Evolutionary conservation across 257 asterid genomes (phyloP), one percentile per base, ranked within the genome.

Genomic region (Solanum chilense): DNA sequence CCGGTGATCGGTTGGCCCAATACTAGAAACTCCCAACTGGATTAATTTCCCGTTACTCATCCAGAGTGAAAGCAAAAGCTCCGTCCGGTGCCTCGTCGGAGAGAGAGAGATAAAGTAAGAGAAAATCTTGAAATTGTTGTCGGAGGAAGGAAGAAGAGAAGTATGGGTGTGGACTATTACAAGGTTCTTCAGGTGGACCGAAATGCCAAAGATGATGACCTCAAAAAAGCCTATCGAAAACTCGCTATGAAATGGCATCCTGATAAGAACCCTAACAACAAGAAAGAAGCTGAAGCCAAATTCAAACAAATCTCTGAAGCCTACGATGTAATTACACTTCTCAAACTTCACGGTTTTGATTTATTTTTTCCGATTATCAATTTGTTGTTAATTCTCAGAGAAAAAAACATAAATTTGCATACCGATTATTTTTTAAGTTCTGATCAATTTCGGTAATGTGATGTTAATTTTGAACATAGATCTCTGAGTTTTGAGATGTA

Each of bases 211-310:
- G 97, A 94, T 16, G 96, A 94, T 21, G 96, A 93, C 90, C 92
- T 94, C 86, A 94, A 94, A 88, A 94, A 92, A 90, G 94, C 97
- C 41, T 93, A 94, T 75, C 92, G 97, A 9, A 94, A 92, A 76
- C 92, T 94, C 64, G 95, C 95, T 75, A 94, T 94, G 95, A 94
- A 94, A 85, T 94, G 97, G 97, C 95, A 94, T 12, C 97, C 97
- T 29, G 97, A 93, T 85, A 94, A 94, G 80, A 94, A 94, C 92
- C 95, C 97, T 87, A 92, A 88, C 88, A 94, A 88, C 88, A 94
- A 93, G 68, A 92, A 92, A 31, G 94, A 89, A 18, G 95, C 97
- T 66, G 97, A 93, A 82, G 91, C 95, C 88, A 93, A 93, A 91
- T 94, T 94, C 95, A 93, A 94, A 69, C 91, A 93, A 87, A 92